Conservation (phyloP, 1,284 basidiomycete species). For the Malassezia vespertilionis region DNA sequence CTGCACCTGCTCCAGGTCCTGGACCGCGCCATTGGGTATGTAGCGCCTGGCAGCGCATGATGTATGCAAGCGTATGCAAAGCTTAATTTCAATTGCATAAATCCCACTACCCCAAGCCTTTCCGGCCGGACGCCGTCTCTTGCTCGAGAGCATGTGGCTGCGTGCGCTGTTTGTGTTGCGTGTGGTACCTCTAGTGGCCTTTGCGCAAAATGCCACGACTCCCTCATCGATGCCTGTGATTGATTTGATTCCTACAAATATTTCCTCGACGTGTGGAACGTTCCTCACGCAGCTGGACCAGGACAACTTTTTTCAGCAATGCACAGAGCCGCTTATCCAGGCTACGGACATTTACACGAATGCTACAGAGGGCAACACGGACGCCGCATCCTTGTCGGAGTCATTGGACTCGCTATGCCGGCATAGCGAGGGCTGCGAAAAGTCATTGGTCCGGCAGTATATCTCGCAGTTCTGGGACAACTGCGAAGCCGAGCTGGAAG, state of each 20-base stretch:
- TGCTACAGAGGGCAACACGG: neutral
- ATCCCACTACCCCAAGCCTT: no score
- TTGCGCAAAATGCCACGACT: neutral
- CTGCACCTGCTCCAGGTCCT: constrained; percentile 33
- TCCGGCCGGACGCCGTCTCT: no score
- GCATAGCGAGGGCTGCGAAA: constrained; percentile 7
- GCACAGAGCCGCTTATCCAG: constrained; percentile 14
- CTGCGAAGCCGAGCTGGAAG: constrained; percentile 13
- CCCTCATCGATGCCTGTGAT: constrained; percentile 3
- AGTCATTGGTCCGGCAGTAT: constrained; percentile 12
- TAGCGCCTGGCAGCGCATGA: constrained; percentile 2
- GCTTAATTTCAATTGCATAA: no score
- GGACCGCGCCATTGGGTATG: constrained; percentile 43
- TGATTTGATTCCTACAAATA: constrained; percentile 5
- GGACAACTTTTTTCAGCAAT: constrained; percentile 11
- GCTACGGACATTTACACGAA: constrained; percentile 8
- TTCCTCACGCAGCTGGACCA: constrained; percentile 11
- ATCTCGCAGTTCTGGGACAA: constrained; percentile 14
- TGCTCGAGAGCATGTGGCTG: no score
- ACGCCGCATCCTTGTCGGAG: neutral
- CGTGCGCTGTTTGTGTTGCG: neutral
- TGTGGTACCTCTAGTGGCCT: constrained; percentile 3
- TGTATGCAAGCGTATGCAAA: constrained; percentile 7
- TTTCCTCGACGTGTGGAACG: constrained; percentile 7
- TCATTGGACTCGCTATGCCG: constrained; percentile 7